Evolutionary conservation across 2,329 filamentous ascomycete species (phyloP).

Genomic region (Metarhizium brunneum): DNA sequence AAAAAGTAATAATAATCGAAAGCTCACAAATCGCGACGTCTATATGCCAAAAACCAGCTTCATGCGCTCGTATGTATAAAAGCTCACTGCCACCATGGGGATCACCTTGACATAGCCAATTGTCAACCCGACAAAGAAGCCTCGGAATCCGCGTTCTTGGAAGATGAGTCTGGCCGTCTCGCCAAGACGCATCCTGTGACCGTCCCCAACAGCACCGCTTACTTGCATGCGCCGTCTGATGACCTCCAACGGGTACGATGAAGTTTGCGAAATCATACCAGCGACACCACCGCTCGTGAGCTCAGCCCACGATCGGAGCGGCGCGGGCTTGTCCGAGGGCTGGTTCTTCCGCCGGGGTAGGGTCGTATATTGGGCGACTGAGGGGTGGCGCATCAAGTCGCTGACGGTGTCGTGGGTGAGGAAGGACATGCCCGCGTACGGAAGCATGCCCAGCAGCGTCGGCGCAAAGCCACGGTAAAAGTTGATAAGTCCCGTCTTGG

Average conservation of each 20-base stretch:
- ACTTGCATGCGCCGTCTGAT: conserved; percentile 93
- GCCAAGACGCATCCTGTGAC: conserved; percentile 63
- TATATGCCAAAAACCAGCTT: conserved; percentile 59
- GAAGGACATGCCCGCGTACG: conserved; percentile 93
- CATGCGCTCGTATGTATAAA: conserved; percentile 56
- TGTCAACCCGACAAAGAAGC: conserved; percentile 86
- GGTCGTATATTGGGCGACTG: conserved; percentile 64
- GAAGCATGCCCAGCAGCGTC: conserved; percentile 88
- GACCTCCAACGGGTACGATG: conserved; percentile 89
- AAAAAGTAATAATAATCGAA: neutral
- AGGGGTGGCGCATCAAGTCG: conserved; percentile 66
- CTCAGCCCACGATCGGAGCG: conserved; percentile 79
- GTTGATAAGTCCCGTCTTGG: conserved; percentile 66
- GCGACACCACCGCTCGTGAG: conserved; percentile 76
- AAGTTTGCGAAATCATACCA: conserved; percentile 81
- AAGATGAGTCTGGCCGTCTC: conserved; percentile 74
- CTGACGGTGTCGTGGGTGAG: conserved; percentile 86
- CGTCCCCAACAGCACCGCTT: conserved; percentile 86
- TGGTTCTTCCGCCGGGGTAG: conserved; percentile 50
- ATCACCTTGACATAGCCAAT: conserved; percentile 95
- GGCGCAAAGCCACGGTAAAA: conserved; percentile 93
- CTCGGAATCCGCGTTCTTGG: conserved; percentile 63
- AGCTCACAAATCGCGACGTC: neutral
- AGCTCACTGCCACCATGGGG: conserved; percentile 70
- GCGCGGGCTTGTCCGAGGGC: conserved; percentile 53